Percentiles rank a stretch among this genome's conserved stretches.
Conservation (phyloP, 176 grass and related monocot genomes). For the Oryza punctata region DNA sequence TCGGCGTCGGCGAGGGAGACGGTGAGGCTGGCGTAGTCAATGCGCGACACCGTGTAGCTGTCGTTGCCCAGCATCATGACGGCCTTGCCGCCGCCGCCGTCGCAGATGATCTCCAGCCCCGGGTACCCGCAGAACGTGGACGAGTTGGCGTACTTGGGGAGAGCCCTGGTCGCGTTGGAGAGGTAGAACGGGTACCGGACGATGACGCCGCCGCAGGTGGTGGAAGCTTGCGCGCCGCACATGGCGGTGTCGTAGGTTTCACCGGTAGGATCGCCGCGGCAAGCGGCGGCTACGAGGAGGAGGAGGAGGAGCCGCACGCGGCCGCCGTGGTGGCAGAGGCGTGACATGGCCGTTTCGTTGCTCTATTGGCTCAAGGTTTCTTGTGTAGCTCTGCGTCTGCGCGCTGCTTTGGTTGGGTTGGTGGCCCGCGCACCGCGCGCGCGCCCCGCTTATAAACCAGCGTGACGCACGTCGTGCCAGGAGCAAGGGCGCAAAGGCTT, state of each 20-base stretch:
- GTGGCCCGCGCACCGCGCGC: neutral
- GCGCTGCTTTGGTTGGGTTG: neutral
- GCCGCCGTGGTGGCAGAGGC: neutral
- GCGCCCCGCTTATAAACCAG: neutral
- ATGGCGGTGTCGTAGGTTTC: neutral
- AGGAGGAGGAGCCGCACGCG: neutral
- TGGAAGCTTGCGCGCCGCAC: constrained; percentile 16
- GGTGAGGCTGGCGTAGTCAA: constrained; percentile 38
- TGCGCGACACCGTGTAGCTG: constrained; percentile 28
- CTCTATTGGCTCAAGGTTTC: neutral
- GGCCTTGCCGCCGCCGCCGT: neutral
- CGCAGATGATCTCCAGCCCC: constrained; percentile 38
- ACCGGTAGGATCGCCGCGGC: neutral
- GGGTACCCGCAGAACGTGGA: constrained; percentile 48
- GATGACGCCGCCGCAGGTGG: constrained; percentile 44
- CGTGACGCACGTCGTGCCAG: neutral
- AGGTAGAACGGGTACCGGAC: constrained; percentile 59
- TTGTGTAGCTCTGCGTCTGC: neutral
- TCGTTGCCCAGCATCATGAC: constrained; percentile 15
- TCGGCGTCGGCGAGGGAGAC: constrained; percentile 41
- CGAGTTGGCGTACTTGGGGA: neutral
- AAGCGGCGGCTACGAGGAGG: neutral
- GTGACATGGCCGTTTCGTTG: constrained; percentile 14
- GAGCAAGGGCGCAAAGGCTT: neutral
- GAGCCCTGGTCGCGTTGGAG: neutral